Evolutionary conservation across 179 eudicot species (phyloP).

Genomic region (Amaranthus tricolor): DNA sequence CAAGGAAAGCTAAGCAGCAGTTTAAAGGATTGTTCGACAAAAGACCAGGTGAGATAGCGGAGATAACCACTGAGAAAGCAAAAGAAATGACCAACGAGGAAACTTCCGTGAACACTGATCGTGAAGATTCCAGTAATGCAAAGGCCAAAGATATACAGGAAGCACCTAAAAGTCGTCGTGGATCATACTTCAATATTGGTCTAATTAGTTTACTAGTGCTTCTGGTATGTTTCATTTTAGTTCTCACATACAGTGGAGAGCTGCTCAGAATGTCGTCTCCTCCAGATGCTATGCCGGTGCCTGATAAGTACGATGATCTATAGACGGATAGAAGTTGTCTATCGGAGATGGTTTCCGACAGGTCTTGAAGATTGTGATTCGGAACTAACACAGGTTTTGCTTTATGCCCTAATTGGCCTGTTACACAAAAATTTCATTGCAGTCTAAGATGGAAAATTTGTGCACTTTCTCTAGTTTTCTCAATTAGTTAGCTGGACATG

Average conservation of each 20-base stretch:
- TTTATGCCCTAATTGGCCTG: background rate
- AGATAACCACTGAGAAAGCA: constrained; percentile 33
- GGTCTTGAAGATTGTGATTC: background rate
- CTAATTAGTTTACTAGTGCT: constrained; percentile 17
- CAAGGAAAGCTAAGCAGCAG: constrained; percentile 70
- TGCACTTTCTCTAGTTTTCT: constrained; percentile 24
- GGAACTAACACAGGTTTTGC: background rate
- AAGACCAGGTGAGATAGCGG: constrained; percentile 86
- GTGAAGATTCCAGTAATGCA: constrained; percentile 27
- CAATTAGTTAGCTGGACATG: constrained; percentile 5
- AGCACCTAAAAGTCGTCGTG: constrained; percentile 24
- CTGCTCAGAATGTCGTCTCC: constrained; percentile 23
- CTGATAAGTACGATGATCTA: constrained; percentile 24
- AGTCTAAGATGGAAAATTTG: constrained; percentile 6
- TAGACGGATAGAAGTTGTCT: background rate
- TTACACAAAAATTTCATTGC: background rate
- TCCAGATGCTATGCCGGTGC: constrained; percentile 33
- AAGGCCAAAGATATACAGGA: constrained; percentile 29
- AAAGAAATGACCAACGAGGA: constrained; percentile 29
- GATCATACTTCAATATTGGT: constrained; percentile 8
- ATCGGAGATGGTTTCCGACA: background rate
- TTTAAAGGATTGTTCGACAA: constrained; percentile 95
- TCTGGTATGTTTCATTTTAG: constrained; percentile 17
- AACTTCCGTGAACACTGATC: constrained; percentile 24
- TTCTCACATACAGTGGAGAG: constrained; percentile 18